Evolutionary conservation across 441 rosid species (phyloP).

Genomic region (Eruca vesicaria): DNA sequence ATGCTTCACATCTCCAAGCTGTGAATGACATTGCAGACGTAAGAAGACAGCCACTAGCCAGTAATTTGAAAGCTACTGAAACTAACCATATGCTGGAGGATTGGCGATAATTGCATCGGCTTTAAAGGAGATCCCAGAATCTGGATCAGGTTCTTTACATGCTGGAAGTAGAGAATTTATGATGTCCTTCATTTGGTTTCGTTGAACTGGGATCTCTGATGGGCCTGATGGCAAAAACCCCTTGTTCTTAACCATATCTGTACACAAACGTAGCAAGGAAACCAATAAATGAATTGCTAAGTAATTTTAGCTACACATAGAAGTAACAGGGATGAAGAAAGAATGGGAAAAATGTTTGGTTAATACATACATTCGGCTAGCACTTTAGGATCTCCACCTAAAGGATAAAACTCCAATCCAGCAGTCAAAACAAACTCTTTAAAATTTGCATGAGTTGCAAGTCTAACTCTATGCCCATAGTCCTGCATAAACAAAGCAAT

Average conservation of each 20-base stretch:
- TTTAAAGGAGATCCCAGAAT: constrained; percentile 77
- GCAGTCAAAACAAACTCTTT: constrained; percentile 97
- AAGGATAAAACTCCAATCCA: constrained; percentile 93
- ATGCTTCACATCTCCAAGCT: constrained; percentile 1
- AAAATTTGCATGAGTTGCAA: constrained; percentile 97
- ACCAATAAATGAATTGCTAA: constrained; percentile 17
- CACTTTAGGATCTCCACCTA: constrained; percentile 99
- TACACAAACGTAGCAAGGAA: constrained; percentile 30
- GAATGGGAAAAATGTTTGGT: constrained; percentile 17
- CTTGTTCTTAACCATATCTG: constrained; percentile 99
- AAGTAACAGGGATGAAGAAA: constrained; percentile 9
- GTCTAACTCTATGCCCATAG: constrained; percentile 97
- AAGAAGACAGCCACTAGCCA: too few species aligned
- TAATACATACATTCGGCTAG: constrained; percentile 94
- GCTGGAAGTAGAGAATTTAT: constrained; percentile 90
- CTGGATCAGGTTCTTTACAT: constrained; percentile 89
- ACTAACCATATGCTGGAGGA: constrained; percentile 95
- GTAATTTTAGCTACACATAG: neutral
- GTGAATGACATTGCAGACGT: too few species aligned
- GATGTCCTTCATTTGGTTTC: constrained; percentile 91
- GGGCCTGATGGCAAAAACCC: constrained; percentile 98
- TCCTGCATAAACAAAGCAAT: constrained; percentile 58
- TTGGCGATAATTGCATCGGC: constrained; percentile 99
- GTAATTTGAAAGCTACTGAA: constrained; percentile 24
- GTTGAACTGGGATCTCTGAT: constrained; percentile 88